phyloP scores from a whole-genome alignment of 306 rosid genomes.

The Vicia sativa region DNA sequence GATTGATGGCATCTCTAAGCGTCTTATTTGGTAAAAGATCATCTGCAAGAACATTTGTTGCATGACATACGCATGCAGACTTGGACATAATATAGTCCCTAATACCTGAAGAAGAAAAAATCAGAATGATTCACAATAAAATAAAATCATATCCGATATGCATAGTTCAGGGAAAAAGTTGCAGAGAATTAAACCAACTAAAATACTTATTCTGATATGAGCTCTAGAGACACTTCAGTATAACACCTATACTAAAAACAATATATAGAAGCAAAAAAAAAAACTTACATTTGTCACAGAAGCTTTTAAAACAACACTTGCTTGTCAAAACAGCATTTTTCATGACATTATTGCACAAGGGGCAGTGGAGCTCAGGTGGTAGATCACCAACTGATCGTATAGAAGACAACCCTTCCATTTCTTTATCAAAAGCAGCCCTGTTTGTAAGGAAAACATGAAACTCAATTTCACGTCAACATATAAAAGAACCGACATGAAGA shows the following conservation, averaged over 20 bases:
- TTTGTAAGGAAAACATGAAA: constrained; percentile 31
- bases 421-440: constrained; percentile 98
- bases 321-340: constrained; percentile 97
- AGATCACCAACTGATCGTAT: constrained; percentile 94
- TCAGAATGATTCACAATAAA: constrained; percentile 20
- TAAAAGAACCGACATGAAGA: constrained; percentile 27
- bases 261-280: constrained; percentile 12
- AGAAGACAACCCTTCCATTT: constrained; percentile 91
- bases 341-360: constrained; percentile 93
- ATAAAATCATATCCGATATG: not conserved
- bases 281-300: constrained; percentile 87
- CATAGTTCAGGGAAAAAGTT: constrained; percentile 7
- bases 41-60: constrained; percentile 87
- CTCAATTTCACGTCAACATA: constrained; percentile 24
- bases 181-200: constrained; percentile 1
- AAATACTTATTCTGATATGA: not conserved
- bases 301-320: constrained; percentile 96
- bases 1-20: constrained; percentile 84
- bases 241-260: constrained; percentile 13
- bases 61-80: constrained; percentile 80
- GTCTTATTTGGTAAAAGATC: constrained; percentile 97
- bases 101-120: constrained; percentile 67
- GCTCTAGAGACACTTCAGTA: not conserved
- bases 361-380: constrained; percentile 95
- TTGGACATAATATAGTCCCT: constrained; percentile 80